These are phyloP conservation scores for Phytomonas francai DNA, from an alignment of 208 protist genomes.

Conservation along the genomic window DNA sequence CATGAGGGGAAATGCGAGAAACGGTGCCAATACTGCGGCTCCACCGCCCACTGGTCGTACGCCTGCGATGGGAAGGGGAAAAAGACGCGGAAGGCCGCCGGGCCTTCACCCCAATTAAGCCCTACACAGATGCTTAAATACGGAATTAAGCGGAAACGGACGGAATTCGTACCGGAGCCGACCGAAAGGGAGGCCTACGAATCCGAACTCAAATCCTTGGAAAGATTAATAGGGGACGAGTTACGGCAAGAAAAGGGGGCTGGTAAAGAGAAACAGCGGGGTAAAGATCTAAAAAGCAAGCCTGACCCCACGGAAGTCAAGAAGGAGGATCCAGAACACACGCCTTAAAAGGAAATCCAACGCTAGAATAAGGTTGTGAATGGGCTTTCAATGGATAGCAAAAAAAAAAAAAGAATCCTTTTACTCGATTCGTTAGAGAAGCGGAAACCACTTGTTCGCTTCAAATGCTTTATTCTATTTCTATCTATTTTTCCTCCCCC, in stretches of 20 bases:
- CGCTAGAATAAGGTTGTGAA: neutral
- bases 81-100: slow-evolving; percentile 16
- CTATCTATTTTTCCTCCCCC: neutral
- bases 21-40: slow-evolving; percentile 61
- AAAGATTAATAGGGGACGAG: slow-evolving; percentile 9
- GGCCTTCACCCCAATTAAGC: slow-evolving; percentile 42
- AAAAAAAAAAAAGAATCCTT: neutral
- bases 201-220: slow-evolving; percentile 25
- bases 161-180: slow-evolving; percentile 60
- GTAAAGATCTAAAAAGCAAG: slow-evolving; percentile 11
- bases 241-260: neutral
- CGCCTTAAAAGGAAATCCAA: neutral
- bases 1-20: slow-evolving; percentile 22
- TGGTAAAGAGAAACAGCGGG: neutral
- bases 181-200: slow-evolving; percentile 53
- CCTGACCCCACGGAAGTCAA: slow-evolving; percentile 9
- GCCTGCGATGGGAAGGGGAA: slow-evolving; percentile 39
- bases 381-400: neutral
- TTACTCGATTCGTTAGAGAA: neutral
- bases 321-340: slow-evolving; percentile 10
- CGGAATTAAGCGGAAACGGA: slow-evolving; percentile 48
- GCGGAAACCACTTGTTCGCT: neutral
- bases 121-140: slow-evolving; percentile 69
- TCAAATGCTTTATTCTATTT: neutral
- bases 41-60: slow-evolving; percentile 71